Evolutionary conservation across 257 asterid genomes (phyloP).

Genomic region (Solanum sejunctum): DNA sequence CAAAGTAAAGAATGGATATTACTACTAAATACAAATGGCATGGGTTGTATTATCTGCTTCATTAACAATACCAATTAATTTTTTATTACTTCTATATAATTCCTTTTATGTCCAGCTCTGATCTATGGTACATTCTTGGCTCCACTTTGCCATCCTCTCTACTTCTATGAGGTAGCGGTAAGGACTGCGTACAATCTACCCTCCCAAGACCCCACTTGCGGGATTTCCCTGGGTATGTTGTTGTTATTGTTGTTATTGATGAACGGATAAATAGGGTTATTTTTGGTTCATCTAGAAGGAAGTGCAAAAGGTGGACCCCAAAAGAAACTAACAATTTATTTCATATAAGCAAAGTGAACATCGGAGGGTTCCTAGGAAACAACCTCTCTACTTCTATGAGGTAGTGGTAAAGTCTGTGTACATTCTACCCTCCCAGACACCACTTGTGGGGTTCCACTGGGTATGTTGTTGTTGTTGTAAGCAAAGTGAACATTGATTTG

Average conservation of each 20-base stretch:
- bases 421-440: too few relatives aligned
- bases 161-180: too few relatives aligned
- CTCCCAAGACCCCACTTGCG: too few relatives aligned
- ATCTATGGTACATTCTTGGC: background rate
- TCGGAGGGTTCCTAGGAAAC: too few relatives aligned
- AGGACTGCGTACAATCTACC: too few relatives aligned
- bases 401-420: too few relatives aligned
- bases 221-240: too few relatives aligned
- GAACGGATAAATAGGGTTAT: background rate
- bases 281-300: background rate
- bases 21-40: background rate
- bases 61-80: background rate
- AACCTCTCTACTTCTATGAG: too few relatives aligned
- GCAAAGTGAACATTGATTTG: background rate
- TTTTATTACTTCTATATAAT: background rate
- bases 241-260: background rate
- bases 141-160: background rate
- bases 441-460: too few relatives aligned
- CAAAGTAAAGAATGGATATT: background rate
- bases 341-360: background rate
- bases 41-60: background rate
- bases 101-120: background rate
- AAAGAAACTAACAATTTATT: background rate
- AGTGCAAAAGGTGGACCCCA: background rate
- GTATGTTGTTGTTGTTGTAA: background rate